These are phyloP conservation scores for Coemansia sp. DNA, from an alignment of 192 early-diverging fungal genomes.

Conservation along the genomic window DNA sequence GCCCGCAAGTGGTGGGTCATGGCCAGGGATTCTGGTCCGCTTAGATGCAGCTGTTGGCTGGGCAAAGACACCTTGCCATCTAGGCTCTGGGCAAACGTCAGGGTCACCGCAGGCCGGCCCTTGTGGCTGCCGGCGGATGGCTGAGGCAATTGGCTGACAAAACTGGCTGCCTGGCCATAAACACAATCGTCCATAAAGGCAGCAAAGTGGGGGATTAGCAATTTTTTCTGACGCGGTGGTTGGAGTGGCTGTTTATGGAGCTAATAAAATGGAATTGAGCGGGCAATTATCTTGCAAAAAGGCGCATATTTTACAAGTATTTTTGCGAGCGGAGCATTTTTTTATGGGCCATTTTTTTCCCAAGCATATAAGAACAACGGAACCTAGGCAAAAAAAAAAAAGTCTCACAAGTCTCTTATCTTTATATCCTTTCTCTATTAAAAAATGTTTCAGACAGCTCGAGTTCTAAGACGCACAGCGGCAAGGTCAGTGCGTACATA, in stretches of 20 bases:
- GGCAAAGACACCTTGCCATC: conserved; percentile 72
- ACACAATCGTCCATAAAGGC: background rate
- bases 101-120: conserved; percentile 59
- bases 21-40: conserved; percentile 66
- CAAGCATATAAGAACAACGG: too few relatives aligned
- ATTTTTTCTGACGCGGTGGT: too few relatives aligned
- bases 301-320: too few relatives aligned
- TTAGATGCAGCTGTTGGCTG: conserved; percentile 65
- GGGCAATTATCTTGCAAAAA: too few relatives aligned
- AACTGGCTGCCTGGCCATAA: conserved; percentile 16
- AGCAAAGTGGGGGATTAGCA: too few relatives aligned
- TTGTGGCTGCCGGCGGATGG: conserved; percentile 4
- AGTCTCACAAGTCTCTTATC: background rate
- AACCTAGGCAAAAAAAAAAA: too few relatives aligned
- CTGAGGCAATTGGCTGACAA: conserved; percentile 10
- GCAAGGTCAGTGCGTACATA: conserved; percentile 15
- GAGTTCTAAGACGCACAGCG: conserved; percentile 1
- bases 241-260: too few relatives aligned
- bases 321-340: too few relatives aligned
- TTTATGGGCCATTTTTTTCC: too few relatives aligned
- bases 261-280: too few relatives aligned
- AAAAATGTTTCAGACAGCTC: conserved; percentile 12
- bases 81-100: conserved; percentile 89
- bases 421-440: conserved; percentile 1
- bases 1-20: conserved; percentile 79